Evolutionary conservation across 75 land plant genomes (phyloP).

Genomic region (Isoetes taiwanensis): DNA sequence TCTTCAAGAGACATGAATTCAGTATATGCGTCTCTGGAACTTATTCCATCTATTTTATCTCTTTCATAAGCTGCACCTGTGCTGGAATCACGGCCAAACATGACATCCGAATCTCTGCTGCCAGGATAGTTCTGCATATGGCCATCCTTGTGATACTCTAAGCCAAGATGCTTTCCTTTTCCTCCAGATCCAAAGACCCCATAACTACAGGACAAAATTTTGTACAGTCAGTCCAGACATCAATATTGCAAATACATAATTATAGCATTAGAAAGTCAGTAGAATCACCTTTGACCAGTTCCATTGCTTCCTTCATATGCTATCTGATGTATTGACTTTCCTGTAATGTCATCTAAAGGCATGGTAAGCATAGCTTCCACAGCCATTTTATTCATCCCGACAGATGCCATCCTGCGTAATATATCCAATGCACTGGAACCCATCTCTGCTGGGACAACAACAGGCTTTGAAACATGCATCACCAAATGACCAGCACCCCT

Average conservation of each 20-base stretch:
- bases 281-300: constrained; percentile 10
- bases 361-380: constrained; percentile 67
- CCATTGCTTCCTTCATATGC: constrained; percentile 48
- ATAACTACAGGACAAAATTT: constrained; percentile 4
- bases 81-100: constrained; percentile 4
- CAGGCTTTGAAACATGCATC: constrained; percentile 83
- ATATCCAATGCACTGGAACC: constrained; percentile 71
- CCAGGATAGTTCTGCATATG: background rate
- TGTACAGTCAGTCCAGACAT: background rate
- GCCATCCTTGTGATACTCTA: background rate
- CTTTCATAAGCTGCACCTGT: background rate
- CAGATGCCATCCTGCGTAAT: constrained; percentile 55
- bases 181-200: constrained; percentile 5
- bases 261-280: background rate
- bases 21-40: background rate
- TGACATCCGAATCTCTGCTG: constrained; percentile 1
- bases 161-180: background rate
- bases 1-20: constrained; percentile 82
- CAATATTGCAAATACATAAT: background rate
- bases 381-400: constrained; percentile 78
- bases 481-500: constrained; percentile 52
- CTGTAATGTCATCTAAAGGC: constrained; percentile 92
- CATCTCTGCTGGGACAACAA: constrained; percentile 90
- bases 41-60: background rate
- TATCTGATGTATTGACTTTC: constrained; percentile 65